Base-by-base conservation (phyloP, 2,329 filamentous ascomycete genomes). In the Zopfia rhizophila region DNA sequence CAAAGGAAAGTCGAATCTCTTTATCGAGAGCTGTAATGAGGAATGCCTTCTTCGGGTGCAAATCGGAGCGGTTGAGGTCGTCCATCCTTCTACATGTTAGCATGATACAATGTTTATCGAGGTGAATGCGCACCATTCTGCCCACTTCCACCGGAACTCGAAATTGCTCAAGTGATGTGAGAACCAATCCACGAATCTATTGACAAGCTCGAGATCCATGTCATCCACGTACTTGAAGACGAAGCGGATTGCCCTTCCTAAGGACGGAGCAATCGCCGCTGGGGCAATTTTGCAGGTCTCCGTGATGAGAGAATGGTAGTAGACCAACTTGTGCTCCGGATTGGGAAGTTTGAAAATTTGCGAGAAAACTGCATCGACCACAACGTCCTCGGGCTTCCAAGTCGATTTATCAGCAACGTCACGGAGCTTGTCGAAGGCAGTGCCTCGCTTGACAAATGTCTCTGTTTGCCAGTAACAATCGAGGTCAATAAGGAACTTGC, bases 131-230 rank as follows among this genome's bases (percentile, higher is more conserved):
- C 72, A 84, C 94, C 94, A 99, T 75, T 99, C 94, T 12, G 89
- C 87, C 94, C 94, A 99, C 74, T 97, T 97, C 94, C 94, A 99
- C 7, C 94, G 94, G 70, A 97, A 99, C 40, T 96, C 94, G 68
- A 99, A 99, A 76, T 99, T 99, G 75, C 92, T 97, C 57, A 99
- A 77, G 76, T 99, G 94, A 70, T 99, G 94, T 13, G 93, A 84
- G 67, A 99, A 99, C 94, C 94, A 99, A 70, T 97, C 93, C 67
- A 96, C 80, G 74, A 97, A 97, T 18, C 94, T 85, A 63, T 92
- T 88, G 44, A 80, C 82, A 30, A 99, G 77, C 73, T 97, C 92
- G 35, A 97, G 78, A 65, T 99, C 94, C 78, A 97, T 86, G 2
- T 82, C 83, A 48, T 91, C 86, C 7, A 90, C 78, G 68, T 88